Base-by-base conservation (phyloP, 2,329 filamentous ascomycete species). In the Pyricularia sp. region DNA sequence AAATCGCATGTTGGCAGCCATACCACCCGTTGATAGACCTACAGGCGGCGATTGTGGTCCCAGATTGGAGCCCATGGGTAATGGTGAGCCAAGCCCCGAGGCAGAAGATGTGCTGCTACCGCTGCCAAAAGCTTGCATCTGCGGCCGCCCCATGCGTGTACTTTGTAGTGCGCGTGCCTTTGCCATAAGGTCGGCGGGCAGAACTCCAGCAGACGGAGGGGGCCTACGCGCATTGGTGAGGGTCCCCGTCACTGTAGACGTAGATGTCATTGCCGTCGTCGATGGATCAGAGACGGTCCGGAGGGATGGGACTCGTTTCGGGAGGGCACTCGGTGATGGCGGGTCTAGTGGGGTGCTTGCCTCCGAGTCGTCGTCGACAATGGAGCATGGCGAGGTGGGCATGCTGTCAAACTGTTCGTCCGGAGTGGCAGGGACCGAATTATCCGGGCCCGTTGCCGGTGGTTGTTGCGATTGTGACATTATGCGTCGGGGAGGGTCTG, bases 201-300 rank as follows among this genome's bases (percentile, higher is more conserved):
- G 70, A 31, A 71, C 78, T 61, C 76, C 77, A 0, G 81, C 75
- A 12, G 79, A 75, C 17, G 80, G 79, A 25, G 79, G 76, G 3
- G 86, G 87, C 66, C 85, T 82, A 70, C 88, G 82, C 4, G 86
- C 87, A 72, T 81, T 86, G 78, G 90, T 93, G 74, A 97, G 81
- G 69, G 92, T 86, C 59, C 93, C 93, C 4, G 94, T 82, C 59
- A 92, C 89, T 31, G 91, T 95, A n/a, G 93, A 97, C n/a, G 89
- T 93, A 7, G 90, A 81, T 69, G 87, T 92, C 88, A 97, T 93
- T 69, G 80, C 78, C 28, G 79, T 78, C 33, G 81, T 76, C 68
- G 80, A 82, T 25, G 88, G 81, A 66, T 89, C 86, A 68, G 88
- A 88, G 25, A 86, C 78, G 65, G 87, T 86, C 73, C 88, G 86